phyloP scores from a whole-genome alignment of 2,329 filamentous ascomycete genomes.

The Penicillium digitatum region DNA sequence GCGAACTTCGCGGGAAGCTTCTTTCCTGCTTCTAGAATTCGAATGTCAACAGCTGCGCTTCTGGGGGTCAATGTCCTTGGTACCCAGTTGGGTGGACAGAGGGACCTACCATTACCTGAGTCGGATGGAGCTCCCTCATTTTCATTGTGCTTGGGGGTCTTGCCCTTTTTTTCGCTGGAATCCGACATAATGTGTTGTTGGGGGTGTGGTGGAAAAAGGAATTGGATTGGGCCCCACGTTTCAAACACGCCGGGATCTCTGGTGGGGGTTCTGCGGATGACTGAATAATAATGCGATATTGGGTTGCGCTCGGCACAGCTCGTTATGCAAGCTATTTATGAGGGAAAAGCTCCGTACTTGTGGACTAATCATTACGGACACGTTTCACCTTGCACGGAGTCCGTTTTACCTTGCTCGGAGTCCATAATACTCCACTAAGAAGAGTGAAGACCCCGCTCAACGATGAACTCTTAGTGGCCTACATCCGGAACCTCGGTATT shows the following conservation, averaged over 20 bases:
- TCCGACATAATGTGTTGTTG: constrained; percentile 30
- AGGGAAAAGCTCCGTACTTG: background rate
- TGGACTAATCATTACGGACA: background rate
- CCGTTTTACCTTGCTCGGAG: background rate
- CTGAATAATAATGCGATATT: background rate
- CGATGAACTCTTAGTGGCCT: background rate
- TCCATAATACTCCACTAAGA: background rate
- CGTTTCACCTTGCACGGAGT: background rate
- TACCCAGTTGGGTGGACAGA: background rate
- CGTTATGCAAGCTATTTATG: background rate
- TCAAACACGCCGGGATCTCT: constrained; percentile 16
- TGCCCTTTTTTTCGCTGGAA: constrained; percentile 33
- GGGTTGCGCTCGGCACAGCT: background rate
- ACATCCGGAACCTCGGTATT: background rate
- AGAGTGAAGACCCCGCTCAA: background rate
- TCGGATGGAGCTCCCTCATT: constrained; percentile 1
- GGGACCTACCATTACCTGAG: constrained; percentile 7
- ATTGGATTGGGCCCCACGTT: constrained; percentile 32
- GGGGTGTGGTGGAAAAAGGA: constrained; percentile 16
- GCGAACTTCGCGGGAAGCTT: constrained; percentile 35
- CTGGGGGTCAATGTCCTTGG: background rate
- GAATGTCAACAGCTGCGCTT: background rate
- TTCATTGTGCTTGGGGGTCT: constrained; percentile 25
- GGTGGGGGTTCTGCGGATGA: constrained; percentile 11
- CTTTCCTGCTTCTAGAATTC: constrained; percentile 28